Evolutionary conservation across 345 rosid species (phyloP).

Genomic region (Pugionium dolabratum): DNA sequence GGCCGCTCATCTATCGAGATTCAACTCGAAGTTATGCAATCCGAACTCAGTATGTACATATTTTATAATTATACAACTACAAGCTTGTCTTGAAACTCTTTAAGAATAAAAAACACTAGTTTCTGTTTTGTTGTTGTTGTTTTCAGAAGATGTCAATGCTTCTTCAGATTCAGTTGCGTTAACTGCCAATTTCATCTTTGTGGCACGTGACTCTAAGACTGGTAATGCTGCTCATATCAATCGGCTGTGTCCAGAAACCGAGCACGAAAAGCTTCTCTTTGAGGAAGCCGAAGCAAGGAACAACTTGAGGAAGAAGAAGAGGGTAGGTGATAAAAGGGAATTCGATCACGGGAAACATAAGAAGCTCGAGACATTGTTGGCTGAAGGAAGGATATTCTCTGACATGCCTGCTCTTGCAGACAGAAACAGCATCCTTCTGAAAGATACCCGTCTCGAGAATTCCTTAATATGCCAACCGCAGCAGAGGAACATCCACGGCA

Average conservation of each 20-base stretch:
- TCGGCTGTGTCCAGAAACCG: slow-evolving; percentile 69
- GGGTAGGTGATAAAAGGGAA: slow-evolving; percentile 54
- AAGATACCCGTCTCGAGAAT: slow-evolving; percentile 68
- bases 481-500: slow-evolving; percentile 77
- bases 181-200: slow-evolving; percentile 77
- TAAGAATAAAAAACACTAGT: background rate
- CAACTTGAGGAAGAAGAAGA: slow-evolving; percentile 60
- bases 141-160: slow-evolving; percentile 52
- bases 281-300: slow-evolving; percentile 80
- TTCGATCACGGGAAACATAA: slow-evolving; percentile 46
- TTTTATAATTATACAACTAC: background rate
- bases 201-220: slow-evolving; percentile 79
- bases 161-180: slow-evolving; percentile 53
- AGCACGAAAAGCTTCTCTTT: slow-evolving; percentile 55
- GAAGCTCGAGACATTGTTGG: slow-evolving; percentile 54
- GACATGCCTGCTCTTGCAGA: slow-evolving; percentile 88
- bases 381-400: slow-evolving; percentile 77
- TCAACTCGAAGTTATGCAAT: slow-evolving; percentile 74
- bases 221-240: slow-evolving; percentile 77
- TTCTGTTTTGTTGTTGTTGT: slow-evolving; percentile 13
- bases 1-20: slow-evolving; percentile 84
- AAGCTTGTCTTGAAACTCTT: background rate
- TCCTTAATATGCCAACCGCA: slow-evolving; percentile 86
- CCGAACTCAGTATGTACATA: slow-evolving; percentile 26
- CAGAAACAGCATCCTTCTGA: slow-evolving; percentile 77